phyloP scores from a whole-genome alignment of 139 green algal species.

The Chlorella sp. region DNA sequence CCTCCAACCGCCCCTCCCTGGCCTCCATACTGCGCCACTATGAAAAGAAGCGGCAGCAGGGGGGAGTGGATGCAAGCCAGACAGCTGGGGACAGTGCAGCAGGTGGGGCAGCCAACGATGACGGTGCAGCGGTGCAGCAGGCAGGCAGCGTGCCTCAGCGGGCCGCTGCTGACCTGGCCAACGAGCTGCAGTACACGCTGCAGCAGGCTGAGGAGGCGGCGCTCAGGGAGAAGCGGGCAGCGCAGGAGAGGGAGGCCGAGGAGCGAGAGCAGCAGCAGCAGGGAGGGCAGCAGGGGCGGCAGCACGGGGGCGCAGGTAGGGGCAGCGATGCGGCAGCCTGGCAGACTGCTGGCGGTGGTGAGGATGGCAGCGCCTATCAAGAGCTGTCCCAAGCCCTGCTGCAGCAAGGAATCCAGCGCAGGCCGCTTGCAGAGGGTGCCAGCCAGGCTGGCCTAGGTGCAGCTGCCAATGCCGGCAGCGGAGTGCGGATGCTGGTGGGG shows the following conservation, averaged over 20 bases:
- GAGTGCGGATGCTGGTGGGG: slow-evolving; percentile 36
- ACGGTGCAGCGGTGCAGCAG: not conserved
- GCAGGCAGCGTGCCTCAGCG: not conserved
- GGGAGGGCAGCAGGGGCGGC: not conserved
- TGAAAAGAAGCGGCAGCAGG: not conserved
- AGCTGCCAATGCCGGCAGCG: too few relatives aligned
- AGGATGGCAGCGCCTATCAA: too few relatives aligned
- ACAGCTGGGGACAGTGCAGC: not conserved
- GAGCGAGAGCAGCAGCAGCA: not conserved
- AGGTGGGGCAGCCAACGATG: not conserved
- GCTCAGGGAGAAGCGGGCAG: not conserved
- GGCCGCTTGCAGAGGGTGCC: not conserved
- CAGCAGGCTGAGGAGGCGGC: slow-evolving; percentile 1
- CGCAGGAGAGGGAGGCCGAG: not conserved
- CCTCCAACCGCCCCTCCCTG: not conserved
- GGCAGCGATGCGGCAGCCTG: not conserved
- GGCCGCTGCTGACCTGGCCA: not conserved
- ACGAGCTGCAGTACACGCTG: not conserved
- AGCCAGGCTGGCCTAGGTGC: not conserved
- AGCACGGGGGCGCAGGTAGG: not conserved
- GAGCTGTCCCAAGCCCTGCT: not conserved
- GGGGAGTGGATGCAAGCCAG: not conserved
- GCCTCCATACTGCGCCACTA: not conserved
- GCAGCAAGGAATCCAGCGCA: not conserved
- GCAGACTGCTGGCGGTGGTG: not conserved